Percentiles rank a stretch among this genome's conserved stretches.
Evolutionary conservation across 2,329 filamentous ascomycete species (phyloP).

Genomic region (Hypoxylon sp.): DNA sequence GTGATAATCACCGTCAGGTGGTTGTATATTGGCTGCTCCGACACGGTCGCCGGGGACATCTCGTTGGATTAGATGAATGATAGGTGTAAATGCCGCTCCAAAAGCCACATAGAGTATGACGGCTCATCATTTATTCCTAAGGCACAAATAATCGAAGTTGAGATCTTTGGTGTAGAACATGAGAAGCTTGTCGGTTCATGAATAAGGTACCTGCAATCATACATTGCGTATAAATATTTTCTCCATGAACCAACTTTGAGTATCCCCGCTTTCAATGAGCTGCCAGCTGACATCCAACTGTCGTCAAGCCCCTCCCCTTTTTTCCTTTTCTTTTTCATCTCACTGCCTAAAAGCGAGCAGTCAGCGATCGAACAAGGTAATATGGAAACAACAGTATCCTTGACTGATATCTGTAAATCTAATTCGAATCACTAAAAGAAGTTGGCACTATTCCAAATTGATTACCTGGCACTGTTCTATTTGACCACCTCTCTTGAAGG

Average conservation of each 20-base stretch:
- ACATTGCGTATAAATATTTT: background rate
- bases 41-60: conserved; percentile 17
- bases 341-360: no score
- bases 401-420: no score
- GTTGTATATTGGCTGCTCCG: conserved; percentile 25
- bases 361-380: no score
- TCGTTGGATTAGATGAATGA: conserved; percentile 5
- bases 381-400: no score
- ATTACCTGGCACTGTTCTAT: no score
- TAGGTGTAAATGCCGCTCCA: background rate
- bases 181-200: background rate
- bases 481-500: no score
- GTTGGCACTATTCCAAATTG: no score
- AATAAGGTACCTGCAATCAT: background rate
- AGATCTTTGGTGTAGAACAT: background rate
- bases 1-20: conserved; percentile 65
- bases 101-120: background rate
- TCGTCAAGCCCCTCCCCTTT: no score
- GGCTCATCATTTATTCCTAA: conserved; percentile 9
- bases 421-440: no score
- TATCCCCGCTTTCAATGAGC: background rate
- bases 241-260: background rate
- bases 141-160: background rate
- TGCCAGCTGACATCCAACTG: no score
- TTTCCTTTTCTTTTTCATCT: no score